Percentiles rank a stretch among this genome's conserved stretches.
phyloP scores from a whole-genome alignment of 108 stramenopile species.

The Cyclotella kingstonii region DNA sequence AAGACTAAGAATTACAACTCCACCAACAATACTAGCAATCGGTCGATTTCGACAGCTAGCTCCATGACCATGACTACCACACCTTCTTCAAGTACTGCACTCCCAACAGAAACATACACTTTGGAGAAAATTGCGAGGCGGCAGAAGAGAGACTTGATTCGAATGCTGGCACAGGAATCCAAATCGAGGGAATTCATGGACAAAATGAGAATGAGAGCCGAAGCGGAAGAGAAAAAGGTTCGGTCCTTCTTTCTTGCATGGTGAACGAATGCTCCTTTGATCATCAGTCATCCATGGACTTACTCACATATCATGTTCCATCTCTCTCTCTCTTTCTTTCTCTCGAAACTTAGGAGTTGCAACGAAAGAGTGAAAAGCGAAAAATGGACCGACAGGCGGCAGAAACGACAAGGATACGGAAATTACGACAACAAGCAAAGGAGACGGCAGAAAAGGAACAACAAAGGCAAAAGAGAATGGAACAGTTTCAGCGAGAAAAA shows the following conservation, averaged over 20 bases:
- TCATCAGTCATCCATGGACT: not conserved
- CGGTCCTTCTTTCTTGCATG: not conserved
- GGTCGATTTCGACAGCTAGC: too few relatives aligned
- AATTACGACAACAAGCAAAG: conserved; percentile 14
- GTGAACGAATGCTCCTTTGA: not conserved
- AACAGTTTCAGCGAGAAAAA: conserved; percentile 21
- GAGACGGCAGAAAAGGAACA: conserved; percentile 14
- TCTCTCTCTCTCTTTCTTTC: too few relatives aligned
- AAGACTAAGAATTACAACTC: conserved; percentile 7
- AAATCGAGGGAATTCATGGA: conserved; percentile 27
- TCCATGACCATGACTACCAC: too few relatives aligned
- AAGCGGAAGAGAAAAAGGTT: conserved; percentile 13
- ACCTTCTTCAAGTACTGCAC: too few relatives aligned
- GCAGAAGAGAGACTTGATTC: conserved; percentile 22
- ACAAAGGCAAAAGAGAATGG: conserved; percentile 5
- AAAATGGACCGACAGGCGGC: conserved; percentile 17
- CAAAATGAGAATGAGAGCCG: conserved; percentile 19
- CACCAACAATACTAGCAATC: not conserved
- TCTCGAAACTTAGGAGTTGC: too few relatives aligned
- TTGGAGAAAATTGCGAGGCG: conserved; percentile 29
- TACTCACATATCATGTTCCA: too few relatives aligned
- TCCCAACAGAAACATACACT: too few relatives aligned
- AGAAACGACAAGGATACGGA: conserved; percentile 27
- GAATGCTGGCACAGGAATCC: conserved; percentile 21
- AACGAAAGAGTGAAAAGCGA: conserved; percentile 17